Evolutionary conservation across 225 moss, liverwort and hornwort species (phyloP).

Genomic region (Antitrichia curtipendula): DNA sequence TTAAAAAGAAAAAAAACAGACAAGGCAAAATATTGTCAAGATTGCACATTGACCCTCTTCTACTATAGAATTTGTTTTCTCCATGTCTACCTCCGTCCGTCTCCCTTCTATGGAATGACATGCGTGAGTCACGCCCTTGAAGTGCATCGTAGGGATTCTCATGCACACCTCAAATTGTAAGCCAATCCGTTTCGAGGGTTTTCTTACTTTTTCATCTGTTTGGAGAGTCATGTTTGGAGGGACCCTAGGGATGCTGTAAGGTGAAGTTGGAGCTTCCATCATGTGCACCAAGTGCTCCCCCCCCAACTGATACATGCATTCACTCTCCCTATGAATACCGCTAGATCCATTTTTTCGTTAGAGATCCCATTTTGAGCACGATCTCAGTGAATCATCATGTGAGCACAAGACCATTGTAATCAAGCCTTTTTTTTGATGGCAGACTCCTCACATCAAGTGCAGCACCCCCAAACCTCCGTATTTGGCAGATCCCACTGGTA

Average conservation of each 20-base stretch:
- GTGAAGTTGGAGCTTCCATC: not conserved
- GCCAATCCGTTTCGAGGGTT: not conserved
- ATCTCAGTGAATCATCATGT: not conserved
- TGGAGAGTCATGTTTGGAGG: too few species aligned
- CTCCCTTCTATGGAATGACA: not conserved
- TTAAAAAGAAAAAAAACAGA: not conserved
- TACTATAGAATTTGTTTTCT: rapidly evolving
- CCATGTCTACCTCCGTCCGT: rapidly evolving
- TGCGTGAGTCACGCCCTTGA: rapidly evolving
- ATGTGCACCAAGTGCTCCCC: too few species aligned
- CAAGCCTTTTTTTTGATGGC: not conserved
- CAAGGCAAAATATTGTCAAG: not conserved
- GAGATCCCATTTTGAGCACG: too few species aligned
- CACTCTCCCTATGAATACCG: too few species aligned
- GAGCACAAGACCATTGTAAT: not conserved
- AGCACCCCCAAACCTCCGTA: not conserved
- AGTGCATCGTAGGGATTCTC: rapidly evolving
- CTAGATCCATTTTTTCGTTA: not conserved
- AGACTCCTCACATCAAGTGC: not conserved
- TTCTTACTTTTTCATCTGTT: not conserved
- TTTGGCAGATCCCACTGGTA: not conserved
- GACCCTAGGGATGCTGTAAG: rapidly evolving
- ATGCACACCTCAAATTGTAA: too few species aligned
- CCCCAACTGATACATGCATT: not conserved
- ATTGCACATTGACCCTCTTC: rapidly evolving